phyloP scores from a whole-genome alignment of 768 basidiomycete genomes.

The Panus rudis region DNA sequence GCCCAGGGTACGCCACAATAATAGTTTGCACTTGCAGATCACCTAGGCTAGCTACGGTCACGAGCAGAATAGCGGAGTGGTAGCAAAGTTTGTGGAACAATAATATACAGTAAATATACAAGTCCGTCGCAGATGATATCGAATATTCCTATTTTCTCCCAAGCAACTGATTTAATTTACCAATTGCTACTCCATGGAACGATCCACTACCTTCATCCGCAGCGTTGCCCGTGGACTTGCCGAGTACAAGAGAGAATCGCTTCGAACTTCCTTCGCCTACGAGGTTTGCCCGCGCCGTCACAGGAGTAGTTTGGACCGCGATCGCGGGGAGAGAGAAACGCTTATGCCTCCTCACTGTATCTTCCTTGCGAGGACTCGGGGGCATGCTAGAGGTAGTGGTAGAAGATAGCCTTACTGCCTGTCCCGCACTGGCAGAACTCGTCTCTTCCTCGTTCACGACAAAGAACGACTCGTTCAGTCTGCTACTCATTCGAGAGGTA shows the following conservation, averaged over 20 bases:
- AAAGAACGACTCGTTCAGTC: constrained; percentile 15
- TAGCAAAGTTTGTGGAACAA: too few relatives aligned
- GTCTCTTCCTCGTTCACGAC: constrained; percentile 5
- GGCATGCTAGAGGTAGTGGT: constrained; percentile 9
- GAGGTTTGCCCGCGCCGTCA: constrained; percentile 48
- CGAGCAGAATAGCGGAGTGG: too few relatives aligned
- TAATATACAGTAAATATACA: too few relatives aligned
- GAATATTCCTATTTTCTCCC: too few relatives aligned
- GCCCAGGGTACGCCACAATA: too few relatives aligned
- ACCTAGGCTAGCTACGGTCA: too few relatives aligned
- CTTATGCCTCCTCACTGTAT: constrained; percentile 56
- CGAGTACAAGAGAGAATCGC: constrained; percentile 58
- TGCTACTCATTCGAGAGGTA: constrained; percentile 21
- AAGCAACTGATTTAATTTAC: constrained; percentile 48
- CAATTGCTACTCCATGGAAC: constrained; percentile 41
- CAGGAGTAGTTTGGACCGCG: constrained; percentile 64
- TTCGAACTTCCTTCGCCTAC: constrained; percentile 32
- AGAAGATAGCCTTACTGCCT: background rate
- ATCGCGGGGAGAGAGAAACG: constrained; percentile 76
- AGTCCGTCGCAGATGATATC: too few relatives aligned
- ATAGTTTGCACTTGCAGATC: too few relatives aligned
- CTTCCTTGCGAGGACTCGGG: constrained; percentile 33
- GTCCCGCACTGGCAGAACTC: background rate
- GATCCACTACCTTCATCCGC: constrained; percentile 10
- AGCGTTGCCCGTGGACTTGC: constrained; percentile 17